phyloP scores from a whole-genome alignment of 2,329 filamentous ascomycete species.

The Alternaria sp. region DNA sequence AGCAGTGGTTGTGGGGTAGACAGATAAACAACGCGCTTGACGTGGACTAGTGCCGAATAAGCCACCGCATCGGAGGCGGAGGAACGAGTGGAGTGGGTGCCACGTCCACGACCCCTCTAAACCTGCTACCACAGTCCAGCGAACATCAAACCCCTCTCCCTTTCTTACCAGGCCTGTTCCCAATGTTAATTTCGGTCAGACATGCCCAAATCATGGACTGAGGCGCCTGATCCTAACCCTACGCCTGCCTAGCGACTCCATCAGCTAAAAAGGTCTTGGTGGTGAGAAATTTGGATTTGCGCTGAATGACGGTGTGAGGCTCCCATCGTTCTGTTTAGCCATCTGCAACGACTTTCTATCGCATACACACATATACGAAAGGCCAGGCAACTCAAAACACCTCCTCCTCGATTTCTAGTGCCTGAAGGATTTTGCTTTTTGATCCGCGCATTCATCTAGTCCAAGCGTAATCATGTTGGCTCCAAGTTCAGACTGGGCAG shows the following conservation, averaged over 20 bases:
- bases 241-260: background rate
- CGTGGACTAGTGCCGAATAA: slow-evolving; percentile 30
- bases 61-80: slow-evolving; percentile 28
- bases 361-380: background rate
- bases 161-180: background rate
- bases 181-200: background rate
- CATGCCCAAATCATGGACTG: background rate
- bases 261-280: slow-evolving; percentile 6
- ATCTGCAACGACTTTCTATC: background rate
- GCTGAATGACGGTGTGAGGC: background rate
- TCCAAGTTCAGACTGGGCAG: background rate
- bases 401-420: background rate
- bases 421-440: background rate
- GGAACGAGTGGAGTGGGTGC: slow-evolving; percentile 30
- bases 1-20: slow-evolving; percentile 9
- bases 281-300: slow-evolving; percentile 9
- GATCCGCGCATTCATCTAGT: background rate
- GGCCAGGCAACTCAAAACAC: background rate
- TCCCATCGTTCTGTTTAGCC: background rate
- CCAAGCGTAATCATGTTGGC: background rate
- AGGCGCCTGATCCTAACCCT: background rate
- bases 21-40: slow-evolving; percentile 24
- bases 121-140: slow-evolving; percentile 17
- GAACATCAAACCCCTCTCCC: slow-evolving; percentile 17
- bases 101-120: slow-evolving; percentile 28